These are phyloP conservation scores for Gremmenia infestans DNA, from an alignment of 2,329 filamentous ascomycete species.

Conservation along the genomic window DNA sequence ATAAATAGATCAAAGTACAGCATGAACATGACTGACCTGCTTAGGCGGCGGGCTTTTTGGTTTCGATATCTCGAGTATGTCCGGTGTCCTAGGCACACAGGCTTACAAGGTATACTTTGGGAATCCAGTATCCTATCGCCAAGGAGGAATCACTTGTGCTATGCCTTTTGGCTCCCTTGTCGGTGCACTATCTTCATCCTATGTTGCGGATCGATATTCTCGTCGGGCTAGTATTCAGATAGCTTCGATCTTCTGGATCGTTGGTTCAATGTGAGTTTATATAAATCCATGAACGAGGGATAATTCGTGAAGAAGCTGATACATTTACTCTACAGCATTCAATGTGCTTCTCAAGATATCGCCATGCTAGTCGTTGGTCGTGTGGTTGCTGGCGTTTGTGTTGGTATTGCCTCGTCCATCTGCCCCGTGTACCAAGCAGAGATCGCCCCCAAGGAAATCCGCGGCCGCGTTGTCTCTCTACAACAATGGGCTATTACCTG, in stretches of 20 bases:
- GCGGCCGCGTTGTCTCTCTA: constrained; percentile 56
- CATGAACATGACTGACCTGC: constrained; percentile 4
- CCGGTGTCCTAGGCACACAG: constrained; percentile 58
- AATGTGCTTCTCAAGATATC: constrained; percentile 56
- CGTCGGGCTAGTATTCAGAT: constrained; percentile 43
- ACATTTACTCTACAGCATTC: constrained; percentile 41
- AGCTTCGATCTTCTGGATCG: constrained; percentile 44
- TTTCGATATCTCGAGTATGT: constrained; percentile 76
- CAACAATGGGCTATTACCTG: constrained; percentile 70
- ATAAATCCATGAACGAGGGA: not conserved
- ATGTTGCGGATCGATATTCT: constrained; percentile 49
- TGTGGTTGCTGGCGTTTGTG: constrained; percentile 65
- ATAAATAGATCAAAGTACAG: too few relatives aligned
- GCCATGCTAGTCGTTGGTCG: constrained; percentile 68
- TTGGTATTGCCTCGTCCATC: constrained; percentile 66
- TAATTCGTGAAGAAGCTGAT: not conserved
- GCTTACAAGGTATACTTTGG: constrained; percentile 70
- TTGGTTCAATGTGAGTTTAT: constrained; percentile 35
- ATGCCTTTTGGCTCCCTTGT: constrained; percentile 71
- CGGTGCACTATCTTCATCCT: constrained; percentile 52
- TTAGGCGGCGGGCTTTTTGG: constrained; percentile 67
- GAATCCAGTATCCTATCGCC: constrained; percentile 51
- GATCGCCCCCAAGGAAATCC: constrained; percentile 53
- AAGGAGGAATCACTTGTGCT: constrained; percentile 66
- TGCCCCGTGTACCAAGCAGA: constrained; percentile 66